Percentiles rank a stretch among this genome's conserved stretches.
These are phyloP conservation scores for Talaromyces funiculosus DNA, from an alignment of 2,329 filamentous ascomycete genomes.

Conservation along the genomic window DNA sequence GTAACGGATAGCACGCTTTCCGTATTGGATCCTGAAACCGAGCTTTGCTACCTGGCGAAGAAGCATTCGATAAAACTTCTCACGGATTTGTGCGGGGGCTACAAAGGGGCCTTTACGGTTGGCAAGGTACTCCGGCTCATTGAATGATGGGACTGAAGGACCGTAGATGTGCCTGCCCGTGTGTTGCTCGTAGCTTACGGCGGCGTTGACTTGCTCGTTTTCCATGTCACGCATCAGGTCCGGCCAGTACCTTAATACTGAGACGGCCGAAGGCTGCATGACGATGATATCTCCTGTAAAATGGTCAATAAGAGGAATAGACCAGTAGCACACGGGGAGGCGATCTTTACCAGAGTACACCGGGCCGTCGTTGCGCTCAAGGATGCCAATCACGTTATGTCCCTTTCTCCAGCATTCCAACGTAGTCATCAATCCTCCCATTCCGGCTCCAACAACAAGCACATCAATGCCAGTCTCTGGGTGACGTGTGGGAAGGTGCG, in stretches of 20 bases:
- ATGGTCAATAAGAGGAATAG: neutral
- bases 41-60: neutral
- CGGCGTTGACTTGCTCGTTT: neutral
- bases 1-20: neutral
- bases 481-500: neutral
- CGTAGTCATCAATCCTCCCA: constrained; percentile 23
- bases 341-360: neutral
- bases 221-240: neutral
- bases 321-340: neutral
- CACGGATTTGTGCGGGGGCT: neutral
- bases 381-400: neutral
- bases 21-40: neutral
- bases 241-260: neutral
- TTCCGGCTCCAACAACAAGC: constrained; percentile 29
- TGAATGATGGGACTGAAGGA: neutral
- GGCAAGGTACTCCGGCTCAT: neutral
- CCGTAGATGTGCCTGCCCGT: neutral
- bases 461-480: neutral
- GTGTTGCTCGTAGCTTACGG: neutral
- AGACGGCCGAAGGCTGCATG: neutral
- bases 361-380: neutral
- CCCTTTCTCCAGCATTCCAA: constrained; percentile 1
- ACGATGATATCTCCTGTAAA: neutral
- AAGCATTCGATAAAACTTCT: neutral
- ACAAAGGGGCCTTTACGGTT: neutral